Conservation (phyloP, 2,329 filamentous ascomycete genomes). For the Dothidotthia symphoricarpi region DNA sequence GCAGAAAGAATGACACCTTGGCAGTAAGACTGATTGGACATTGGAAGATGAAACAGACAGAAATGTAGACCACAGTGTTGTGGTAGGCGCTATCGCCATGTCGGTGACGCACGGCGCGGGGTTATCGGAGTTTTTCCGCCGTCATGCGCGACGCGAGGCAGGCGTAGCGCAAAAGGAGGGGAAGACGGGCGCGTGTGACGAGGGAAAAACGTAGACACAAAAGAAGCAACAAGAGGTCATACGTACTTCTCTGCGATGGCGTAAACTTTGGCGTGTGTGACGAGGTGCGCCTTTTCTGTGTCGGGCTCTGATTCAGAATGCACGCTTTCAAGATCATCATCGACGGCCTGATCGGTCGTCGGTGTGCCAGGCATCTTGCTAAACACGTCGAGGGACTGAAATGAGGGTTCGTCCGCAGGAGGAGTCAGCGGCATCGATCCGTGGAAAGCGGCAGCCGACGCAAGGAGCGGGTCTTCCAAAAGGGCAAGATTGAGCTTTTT, state of each 20-base stretch:
- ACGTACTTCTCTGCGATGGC: constrained; percentile 52
- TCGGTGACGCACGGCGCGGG: constrained; percentile 33
- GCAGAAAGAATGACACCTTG: constrained; percentile 2
- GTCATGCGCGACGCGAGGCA: constrained; percentile 19
- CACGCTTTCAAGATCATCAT: constrained; percentile 31
- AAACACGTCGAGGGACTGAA: constrained; percentile 22
- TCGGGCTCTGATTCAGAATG: constrained; percentile 37
- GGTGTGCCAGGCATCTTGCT: constrained; percentile 33
- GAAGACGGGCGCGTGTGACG: constrained; percentile 12
- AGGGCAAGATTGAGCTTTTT: constrained; percentile 35
- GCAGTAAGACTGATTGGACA: constrained; percentile 17
- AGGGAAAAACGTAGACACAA: constrained; percentile 12
- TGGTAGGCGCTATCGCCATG: constrained; percentile 16
- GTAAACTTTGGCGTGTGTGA: constrained; percentile 51
- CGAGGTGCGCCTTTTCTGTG: constrained; percentile 43
- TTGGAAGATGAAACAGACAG: constrained; percentile 7
- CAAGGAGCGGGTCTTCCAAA: constrained; percentile 42
- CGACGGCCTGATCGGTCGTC: constrained; percentile 35
- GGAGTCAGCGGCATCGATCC: constrained; percentile 27
- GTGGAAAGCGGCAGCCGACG: constrained; percentile 29
- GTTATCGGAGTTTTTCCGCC: constrained; percentile 27
- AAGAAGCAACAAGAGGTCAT: constrained; percentile 12
- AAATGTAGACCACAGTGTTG: constrained; percentile 2
- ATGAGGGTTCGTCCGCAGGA: constrained; percentile 23
- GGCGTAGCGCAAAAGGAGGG: constrained; percentile 12